Evolutionary conservation across 306 rosid species (phyloP).

Genomic region (Boehmeria nivea): DNA sequence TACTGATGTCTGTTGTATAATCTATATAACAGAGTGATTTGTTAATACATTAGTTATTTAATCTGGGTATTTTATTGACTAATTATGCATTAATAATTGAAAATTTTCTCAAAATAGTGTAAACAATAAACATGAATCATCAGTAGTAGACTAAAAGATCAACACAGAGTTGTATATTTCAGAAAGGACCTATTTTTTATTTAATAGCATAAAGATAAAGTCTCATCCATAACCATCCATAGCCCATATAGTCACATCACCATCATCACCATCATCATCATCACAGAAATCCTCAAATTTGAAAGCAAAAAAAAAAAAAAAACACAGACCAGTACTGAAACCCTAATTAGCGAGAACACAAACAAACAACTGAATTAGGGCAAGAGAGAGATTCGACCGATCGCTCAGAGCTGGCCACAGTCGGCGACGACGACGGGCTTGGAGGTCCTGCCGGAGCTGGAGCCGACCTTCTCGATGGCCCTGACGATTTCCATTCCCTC

Average conservation of each 20-base stretch:
- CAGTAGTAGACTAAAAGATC: no score
- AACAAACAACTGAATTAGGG: not conserved
- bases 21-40: no score
- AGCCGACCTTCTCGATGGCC: constrained; percentile 68
- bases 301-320: no score
- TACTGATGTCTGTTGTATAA: no score
- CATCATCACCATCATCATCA: no score
- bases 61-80: no score
- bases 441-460: constrained; percentile 52
- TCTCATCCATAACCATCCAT: not conserved
- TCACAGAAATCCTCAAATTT: not conserved
- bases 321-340: no score
- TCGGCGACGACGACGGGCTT: constrained; percentile 60
- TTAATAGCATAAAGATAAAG: not conserved
- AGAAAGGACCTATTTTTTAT: not conserved
- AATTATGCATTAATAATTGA: no score
- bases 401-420: constrained; percentile 76
- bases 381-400: not conserved
- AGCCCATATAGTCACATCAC: not conserved
- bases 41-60: no score
- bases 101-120: no score
- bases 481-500: constrained; percentile 68
- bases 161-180: no score
- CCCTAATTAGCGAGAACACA: not conserved
- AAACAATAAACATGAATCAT: no score